Evolutionary conservation across 176 grass and related monocot genomes (phyloP).

Genomic region (Oropetium thomaeum): DNA sequence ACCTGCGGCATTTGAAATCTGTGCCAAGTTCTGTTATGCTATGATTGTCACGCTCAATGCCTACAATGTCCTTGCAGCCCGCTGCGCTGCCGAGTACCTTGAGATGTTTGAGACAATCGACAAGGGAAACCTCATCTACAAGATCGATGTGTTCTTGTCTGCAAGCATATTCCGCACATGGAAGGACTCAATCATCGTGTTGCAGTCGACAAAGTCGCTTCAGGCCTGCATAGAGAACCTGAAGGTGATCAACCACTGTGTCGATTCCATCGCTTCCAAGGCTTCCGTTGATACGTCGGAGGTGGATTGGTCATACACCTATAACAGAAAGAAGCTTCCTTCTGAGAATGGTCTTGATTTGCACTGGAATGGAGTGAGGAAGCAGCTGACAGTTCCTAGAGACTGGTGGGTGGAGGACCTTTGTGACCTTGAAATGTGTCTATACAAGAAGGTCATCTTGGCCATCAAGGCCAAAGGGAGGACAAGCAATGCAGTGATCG

Average conservation of each 20-base stretch:
- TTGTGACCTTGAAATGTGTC: conserved; percentile 79
- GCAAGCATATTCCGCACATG: conserved; percentile 79
- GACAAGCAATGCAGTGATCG: conserved; percentile 45
- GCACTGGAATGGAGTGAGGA: conserved; percentile 80
- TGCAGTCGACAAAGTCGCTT: conserved; percentile 72
- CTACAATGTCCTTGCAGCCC: conserved; percentile 83
- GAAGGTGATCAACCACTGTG: conserved; percentile 69
- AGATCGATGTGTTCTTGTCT: conserved; percentile 86
- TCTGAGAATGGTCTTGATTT: conserved; percentile 60
- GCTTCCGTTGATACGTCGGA: conserved; percentile 74
- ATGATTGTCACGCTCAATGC: conserved; percentile 96
- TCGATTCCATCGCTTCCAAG: conserved; percentile 68
- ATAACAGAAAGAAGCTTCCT: conserved; percentile 79
- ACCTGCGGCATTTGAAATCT: conserved; percentile 83
- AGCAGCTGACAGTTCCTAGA: conserved; percentile 56
- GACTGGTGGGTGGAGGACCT: conserved; percentile 99
- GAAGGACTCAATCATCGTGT: conserved; percentile 94
- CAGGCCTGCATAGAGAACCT: conserved; percentile 67
- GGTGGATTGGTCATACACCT: conserved; percentile 96
- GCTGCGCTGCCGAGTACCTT: conserved; percentile 85
- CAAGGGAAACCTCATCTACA: conserved; percentile 96
- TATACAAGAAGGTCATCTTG: conserved; percentile 70
- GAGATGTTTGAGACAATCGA: conserved; percentile 85
- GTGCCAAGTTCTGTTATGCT: conserved; percentile 93
- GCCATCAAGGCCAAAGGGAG: conserved; percentile 67